These are phyloP conservation scores for Lindgomyces ingoldianus DNA, from an alignment of 495 filamentous ascomycete genomes.

Conservation along the genomic window DNA sequence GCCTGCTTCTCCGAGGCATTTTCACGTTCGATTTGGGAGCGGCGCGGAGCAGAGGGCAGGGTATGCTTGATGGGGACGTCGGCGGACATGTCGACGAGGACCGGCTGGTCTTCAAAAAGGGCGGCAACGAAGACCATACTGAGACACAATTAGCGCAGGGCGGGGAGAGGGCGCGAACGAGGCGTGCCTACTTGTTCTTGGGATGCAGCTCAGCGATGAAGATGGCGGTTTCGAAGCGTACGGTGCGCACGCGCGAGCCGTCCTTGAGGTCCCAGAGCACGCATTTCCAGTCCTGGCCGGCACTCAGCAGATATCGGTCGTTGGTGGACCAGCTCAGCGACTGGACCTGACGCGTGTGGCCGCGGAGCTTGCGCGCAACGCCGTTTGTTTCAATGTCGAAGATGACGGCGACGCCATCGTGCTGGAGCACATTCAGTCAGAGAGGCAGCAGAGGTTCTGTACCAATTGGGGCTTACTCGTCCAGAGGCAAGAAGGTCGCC, in stretches of 20 bases:
- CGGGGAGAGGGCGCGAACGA: neutral
- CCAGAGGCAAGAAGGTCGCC: slow-evolving; percentile 94
- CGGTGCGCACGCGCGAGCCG: slow-evolving; percentile 65
- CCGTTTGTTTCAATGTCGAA: slow-evolving; percentile 98
- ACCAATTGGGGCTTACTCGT: slow-evolving; percentile 56
- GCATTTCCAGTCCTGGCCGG: slow-evolving; percentile 93
- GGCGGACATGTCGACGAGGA: slow-evolving; percentile 76
- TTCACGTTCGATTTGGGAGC: slow-evolving; percentile 57
- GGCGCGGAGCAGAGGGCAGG: slow-evolving; percentile 78
- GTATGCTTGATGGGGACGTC: slow-evolving; percentile 66
- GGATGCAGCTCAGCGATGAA: slow-evolving; percentile 96
- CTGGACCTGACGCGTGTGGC: slow-evolving; percentile 87
- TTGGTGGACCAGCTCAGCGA: slow-evolving; percentile 90
- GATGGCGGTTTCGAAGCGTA: slow-evolving; percentile 86
- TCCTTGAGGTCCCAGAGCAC: slow-evolving; percentile 91
- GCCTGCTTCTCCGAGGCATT: slow-evolving; percentile 80
- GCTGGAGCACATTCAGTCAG: slow-evolving; percentile 44
- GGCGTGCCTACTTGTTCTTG: slow-evolving; percentile 71
- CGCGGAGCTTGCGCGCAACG: slow-evolving; percentile 86
- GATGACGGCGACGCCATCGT: slow-evolving; percentile 89
- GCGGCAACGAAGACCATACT: slow-evolving; percentile 83
- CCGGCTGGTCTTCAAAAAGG: slow-evolving; percentile 87
- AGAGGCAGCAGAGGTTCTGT: neutral
- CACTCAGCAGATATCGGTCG: slow-evolving; percentile 88
- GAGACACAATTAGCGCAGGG: neutral